Evolutionary conservation across 2,329 filamentous ascomycete species (phyloP), one percentile per base, ranked within the genome.

Genomic region (Cladophialophora exuberans): DNA sequence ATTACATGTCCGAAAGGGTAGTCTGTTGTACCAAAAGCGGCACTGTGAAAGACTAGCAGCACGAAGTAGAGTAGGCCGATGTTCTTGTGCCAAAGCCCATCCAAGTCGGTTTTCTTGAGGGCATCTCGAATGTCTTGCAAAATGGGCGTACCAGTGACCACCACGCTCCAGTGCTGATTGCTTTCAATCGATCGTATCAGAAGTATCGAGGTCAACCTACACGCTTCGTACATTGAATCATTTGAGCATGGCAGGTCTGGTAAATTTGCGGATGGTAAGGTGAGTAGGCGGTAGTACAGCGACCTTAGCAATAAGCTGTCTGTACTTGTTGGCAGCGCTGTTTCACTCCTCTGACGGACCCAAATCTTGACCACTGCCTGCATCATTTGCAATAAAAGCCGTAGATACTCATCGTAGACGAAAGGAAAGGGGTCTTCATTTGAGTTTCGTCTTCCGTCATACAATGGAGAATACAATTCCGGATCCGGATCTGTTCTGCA

Each of bases 31-130:
- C 46, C 52, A 33, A 54, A 58, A 15, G 56, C 36, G 3, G 56
- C 56, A 35, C 50, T 51, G 52, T 51, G 46, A 22, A 54, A 58
- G 10, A 58, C 42, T n/a, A 58, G 18, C 17, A 46, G 36, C 17
- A 58, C 47, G 39, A 43, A 58, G 30, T 58, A 58, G 5, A 58
- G 51, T 5, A 55, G 52, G 3, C 56, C 56, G 18, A 55, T 39
- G 11, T 58, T 51, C 28, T 48, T 55, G 4, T 30, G 41, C 56
- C 56, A 58, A 6, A 55, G 35, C 7, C 28, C 33, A 10, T 31
- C 56, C 18, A 52, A 15, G 10, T 51, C 51, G 15, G 56, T 58
- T 13, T 28, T 55, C 4, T 54, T 30, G 17, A 58, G 44, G 4
- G 52, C 52, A 10, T 30, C 46, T 38, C 46, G 39, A 20, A 52